Base-by-base conservation (phyloP, 768 basidiomycete species). In the Hygrophorus pudorinus region DNA sequence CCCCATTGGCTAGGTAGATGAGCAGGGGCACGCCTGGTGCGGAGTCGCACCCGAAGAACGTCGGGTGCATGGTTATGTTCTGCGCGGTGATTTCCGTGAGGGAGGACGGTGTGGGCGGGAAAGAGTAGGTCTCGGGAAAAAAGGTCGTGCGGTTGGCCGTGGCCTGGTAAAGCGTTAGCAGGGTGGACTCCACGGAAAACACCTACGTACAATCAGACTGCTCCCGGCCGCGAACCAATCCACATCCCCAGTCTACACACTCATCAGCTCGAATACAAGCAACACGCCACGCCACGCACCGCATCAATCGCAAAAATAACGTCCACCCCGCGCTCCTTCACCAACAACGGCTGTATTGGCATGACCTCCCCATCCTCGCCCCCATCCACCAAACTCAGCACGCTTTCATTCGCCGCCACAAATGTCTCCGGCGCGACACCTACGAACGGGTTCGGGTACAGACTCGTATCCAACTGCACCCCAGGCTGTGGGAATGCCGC, bases 41-140 rank as follows among this genome's bases (percentile, higher is more conserved):
- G n/a, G 66, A 59, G 48, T 70, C 48, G 53, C 78, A 79, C 3
- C 78, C 79, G 53, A 78, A 79, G 64, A 80, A 77, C 1, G 71
- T 73, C 1, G 76, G 74, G 17, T 69, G 70, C 32, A 48, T 57
- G 48, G 71, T 75, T 1, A 78, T 60, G 21, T 71, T 70, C 9
- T 63, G 63, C 1, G 55, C 53, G 21, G 70, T 43, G 54, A 76
- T 75, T 7, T 60, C 56, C 5, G 54, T 53, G 0, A 54, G 48
- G 12, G 54, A 57, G 10, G 53, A 45, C 11, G 73, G 73, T 9
- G 74, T 60, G 5, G 68, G 65, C 2, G 73, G 73, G 53, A 75
- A 68, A 14, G 47, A 34, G 34, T 67, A 45, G 40, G 48, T 24
- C 36, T 38, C 39, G 14, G 40, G 51, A 32, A 44, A 44, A 10